Evolutionary conservation across 202 grass and related monocot species (phyloP), one percentile per base, ranked within the genome.

Genomic region (Elaeis oleifera): DNA sequence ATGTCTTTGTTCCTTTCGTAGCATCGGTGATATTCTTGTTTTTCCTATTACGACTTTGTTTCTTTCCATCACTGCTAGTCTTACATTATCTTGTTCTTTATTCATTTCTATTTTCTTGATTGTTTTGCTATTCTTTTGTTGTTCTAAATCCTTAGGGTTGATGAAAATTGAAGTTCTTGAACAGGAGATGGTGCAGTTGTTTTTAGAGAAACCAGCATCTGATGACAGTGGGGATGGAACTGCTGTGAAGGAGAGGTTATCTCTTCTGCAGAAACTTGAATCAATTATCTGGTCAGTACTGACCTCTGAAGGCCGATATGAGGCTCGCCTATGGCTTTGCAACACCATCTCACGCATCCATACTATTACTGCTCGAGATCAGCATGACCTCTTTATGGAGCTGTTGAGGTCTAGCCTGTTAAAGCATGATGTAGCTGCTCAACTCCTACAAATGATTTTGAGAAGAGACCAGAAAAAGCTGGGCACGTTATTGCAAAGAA

Each of bases 241-340:
- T 61, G 77, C 66, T 39, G 64, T 76, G 29, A 75, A 71, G 71
- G 71, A 73, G 5, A 97, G 74, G 63, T 66, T 53, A 20, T 86
- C 68, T 28, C 70, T 89, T 18, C 74, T 86, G 18, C 36, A 71
- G 23, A 81, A 79, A 29, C 71, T 76, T 9, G 79, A 86, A 56
- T 83, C 88, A 6, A 52, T 86, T 69, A 60, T 97, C 63, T 76
- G 65, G 80, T 89, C 82, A 18, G 39, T 89, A 25, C 53, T 86
- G 71, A 86, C 77, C 32, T 81, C 71, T 2, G 56, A 68, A 17
- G 84, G 76, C 54, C 58, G 79, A 22, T 76, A 85, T 18, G 92
- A 96, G 73, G 77, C 87, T 65, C 84, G 77, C 55, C 49, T 97
- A 20, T 90, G 87, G 91, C 79, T 96, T 49, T 85, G 84, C 59